Evolutionary conservation across 2,329 filamentous ascomycete genomes (phyloP), one percentile per base, ranked within the genome.

Genomic region (Diaporthe sp.): DNA sequence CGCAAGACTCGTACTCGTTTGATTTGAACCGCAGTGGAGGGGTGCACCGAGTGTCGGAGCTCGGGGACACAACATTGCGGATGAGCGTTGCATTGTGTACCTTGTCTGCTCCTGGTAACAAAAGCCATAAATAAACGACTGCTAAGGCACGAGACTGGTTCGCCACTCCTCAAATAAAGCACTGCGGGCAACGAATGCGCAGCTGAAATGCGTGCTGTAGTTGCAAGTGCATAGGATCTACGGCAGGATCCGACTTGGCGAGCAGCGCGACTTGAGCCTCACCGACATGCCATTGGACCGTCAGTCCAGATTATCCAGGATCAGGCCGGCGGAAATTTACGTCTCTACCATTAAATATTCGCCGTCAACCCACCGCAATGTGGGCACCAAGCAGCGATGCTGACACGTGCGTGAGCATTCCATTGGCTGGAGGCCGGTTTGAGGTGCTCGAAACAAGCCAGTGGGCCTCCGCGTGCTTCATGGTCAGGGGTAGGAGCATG

Each of bases 381-480:
- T 67, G 61, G 61, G 2, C 61, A 67, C 61, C 30, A 50, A 52
- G 45, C 61, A 50, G 61, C 61, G 61, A 67, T 67, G 30, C 61
- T 67, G 61, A 67, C 61, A 67, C 61, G 61, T 30, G 61, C 61
- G 33, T 52, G 30, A 8, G 19, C 45, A 22, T 52, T 52, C 61
- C 19, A 67, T 67, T 67, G 61, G 61, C 61, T 47, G 42, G 19
- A 25, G 10, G 12, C 42, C 12, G 22, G 42, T 67, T 52, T 67
- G 28, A 45, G 45, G 33, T 38, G 47, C 30, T 67, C 61, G 61
- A 67, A 67, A 67, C 61, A 47, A 67, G 61, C 61, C 45, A 50
- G 61, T 67, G 61, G 61, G 61, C 61, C 61, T 67, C 61, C 30
- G 61, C 42, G 61, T 67, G 42, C 61, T 52, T 67, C 45, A 67